These are phyloP conservation scores for Nigrospora sphaerica DNA, from an alignment of 2,329 filamentous ascomycete species.

Conservation along the genomic window DNA sequence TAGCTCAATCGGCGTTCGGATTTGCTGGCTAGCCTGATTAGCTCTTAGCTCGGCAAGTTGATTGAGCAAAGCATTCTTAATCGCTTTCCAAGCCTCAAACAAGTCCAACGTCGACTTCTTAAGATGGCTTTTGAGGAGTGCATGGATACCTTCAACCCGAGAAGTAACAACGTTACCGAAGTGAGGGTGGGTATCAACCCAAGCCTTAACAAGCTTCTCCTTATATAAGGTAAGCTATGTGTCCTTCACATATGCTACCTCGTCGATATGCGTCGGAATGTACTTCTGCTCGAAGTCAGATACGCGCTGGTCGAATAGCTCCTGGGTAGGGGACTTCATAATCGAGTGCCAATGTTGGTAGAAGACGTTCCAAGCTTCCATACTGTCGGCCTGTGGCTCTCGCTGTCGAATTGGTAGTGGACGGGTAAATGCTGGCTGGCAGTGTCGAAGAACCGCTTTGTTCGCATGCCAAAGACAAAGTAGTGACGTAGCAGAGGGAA, in stretches of 20 bases:
- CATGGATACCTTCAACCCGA: constrained; percentile 9
- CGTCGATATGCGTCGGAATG: constrained; percentile 5
- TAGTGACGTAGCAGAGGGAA: constrained; percentile 4
- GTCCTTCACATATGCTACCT: constrained; percentile 12
- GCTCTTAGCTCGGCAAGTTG: constrained; percentile 9
- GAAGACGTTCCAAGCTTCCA: constrained; percentile 8
- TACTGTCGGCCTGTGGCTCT: not conserved
- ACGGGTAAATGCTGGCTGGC: not conserved
- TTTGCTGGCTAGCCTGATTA: constrained; percentile 8
- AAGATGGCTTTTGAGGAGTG: constrained; percentile 7
- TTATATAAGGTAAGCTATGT: constrained; percentile 12
- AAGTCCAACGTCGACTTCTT: constrained; percentile 9
- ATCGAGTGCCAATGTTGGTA: constrained; percentile 11
- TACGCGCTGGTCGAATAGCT: constrained; percentile 8
- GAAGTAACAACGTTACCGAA: constrained; percentile 11
- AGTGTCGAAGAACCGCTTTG: constrained; percentile 10
- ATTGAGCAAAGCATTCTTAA: constrained; percentile 9
- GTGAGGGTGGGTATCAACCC: constrained; percentile 9
- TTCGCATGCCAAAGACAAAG: constrained; percentile 12
- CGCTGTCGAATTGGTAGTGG: not conserved
- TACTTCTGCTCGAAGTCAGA: constrained; percentile 9
- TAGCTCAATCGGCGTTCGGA: constrained; percentile 6
- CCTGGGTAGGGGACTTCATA: constrained; percentile 7
- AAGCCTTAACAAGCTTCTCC: constrained; percentile 12
- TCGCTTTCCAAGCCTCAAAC: constrained; percentile 10